A percentile compares a stretch with the other conserved stretches of the same genome.
Evolutionary conservation across 495 filamentous ascomycete species (phyloP).

Genomic region (Polyplosphaeria fusca): DNA sequence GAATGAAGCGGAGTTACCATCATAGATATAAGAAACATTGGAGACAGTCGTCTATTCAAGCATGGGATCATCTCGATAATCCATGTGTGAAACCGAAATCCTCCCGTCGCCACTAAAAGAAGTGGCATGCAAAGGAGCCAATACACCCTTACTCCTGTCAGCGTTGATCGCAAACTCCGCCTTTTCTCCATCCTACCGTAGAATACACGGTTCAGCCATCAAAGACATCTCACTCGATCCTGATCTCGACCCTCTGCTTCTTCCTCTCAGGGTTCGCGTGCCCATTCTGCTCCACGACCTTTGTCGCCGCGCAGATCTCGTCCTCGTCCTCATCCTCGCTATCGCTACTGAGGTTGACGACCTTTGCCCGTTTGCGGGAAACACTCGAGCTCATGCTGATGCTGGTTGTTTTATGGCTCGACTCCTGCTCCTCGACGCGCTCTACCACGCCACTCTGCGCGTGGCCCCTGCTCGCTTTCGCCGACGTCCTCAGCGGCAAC

Average conservation of each 20-base stretch:
- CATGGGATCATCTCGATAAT: too few species aligned
- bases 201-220: not conserved
- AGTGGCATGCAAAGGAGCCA: too few species aligned
- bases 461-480: not conserved
- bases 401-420: not conserved
- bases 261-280: not conserved
- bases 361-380: slow-evolving; percentile 1
- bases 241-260: not conserved
- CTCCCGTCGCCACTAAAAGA: too few species aligned
- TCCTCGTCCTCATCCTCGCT: slow-evolving; percentile 18
- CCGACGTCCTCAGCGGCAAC: not conserved
- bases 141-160: too few species aligned
- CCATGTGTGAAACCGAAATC: too few species aligned
- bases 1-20: too few species aligned
- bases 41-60: too few species aligned
- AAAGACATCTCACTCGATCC: slow-evolving; percentile 1
- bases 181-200: too few species aligned
- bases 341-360: slow-evolving; percentile 9
- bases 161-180: too few species aligned
- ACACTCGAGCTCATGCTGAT: not conserved
- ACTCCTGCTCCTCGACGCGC: too few species aligned
- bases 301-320: slow-evolving; percentile 3
- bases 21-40: too few species aligned
- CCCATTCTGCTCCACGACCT: slow-evolving; percentile 1
- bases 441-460: too few species aligned